Conservation (phyloP, 2,329 filamentous ascomycete genomes). For the Elsinoe perseae region DNA sequence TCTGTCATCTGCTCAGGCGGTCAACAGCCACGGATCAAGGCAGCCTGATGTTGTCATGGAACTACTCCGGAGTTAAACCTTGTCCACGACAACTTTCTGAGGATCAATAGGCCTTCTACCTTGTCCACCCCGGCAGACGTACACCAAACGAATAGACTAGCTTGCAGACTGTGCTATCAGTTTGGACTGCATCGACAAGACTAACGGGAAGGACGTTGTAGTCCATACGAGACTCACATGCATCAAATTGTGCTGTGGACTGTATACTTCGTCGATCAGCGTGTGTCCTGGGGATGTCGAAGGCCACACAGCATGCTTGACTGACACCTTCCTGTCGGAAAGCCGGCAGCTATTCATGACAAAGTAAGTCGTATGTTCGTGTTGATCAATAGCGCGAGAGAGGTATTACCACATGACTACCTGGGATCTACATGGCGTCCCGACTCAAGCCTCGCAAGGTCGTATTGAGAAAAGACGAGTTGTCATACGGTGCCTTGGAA, state of each 20-base stretch:
- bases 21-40: not conserved
- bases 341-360: not conserved
- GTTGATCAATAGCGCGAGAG: not conserved
- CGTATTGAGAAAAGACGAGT: not conserved
- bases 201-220: not conserved
- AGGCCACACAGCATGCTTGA: conserved; percentile 8
- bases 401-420: not conserved
- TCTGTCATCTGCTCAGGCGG: not conserved
- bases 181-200: conserved; percentile 5
- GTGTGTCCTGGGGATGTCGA: not conserved
- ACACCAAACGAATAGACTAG: not conserved
- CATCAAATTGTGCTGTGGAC: not conserved
- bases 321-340: not conserved
- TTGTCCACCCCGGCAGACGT: conserved; percentile 1
- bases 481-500: not conserved
- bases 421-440: not conserved
- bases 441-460: not conserved
- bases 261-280: conserved; percentile 1
- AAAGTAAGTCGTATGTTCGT: not conserved
- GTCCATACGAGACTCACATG: conserved; percentile 2
- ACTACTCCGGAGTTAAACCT: not conserved
- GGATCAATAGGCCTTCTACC: not conserved
- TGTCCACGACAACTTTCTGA: not conserved
- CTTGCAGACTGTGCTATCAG: not conserved
- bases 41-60: too few relatives aligned